Evolutionary conservation across 345 rosid species (phyloP).

Genomic region (Salix viminalis): DNA sequence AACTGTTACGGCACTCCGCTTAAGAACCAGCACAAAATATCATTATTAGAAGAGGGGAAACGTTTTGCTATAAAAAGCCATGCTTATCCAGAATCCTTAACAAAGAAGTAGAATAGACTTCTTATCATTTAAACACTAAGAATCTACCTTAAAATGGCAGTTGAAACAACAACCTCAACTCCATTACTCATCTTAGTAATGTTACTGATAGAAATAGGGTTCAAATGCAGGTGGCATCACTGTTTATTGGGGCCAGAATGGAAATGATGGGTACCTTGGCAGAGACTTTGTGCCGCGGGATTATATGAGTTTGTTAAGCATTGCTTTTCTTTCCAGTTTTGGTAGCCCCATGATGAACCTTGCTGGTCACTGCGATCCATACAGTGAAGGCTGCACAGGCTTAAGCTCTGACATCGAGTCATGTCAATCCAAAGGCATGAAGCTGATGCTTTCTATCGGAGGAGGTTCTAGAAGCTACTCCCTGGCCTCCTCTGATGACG

Average conservation of each 20-base stretch:
- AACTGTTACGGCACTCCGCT: no score
- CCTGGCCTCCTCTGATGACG: constrained; percentile 17
- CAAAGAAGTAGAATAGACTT: no score
- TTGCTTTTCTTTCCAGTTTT: constrained; percentile 14
- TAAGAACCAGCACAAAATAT: no score
- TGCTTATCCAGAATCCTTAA: no score
- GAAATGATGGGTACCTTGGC: constrained; percentile 14
- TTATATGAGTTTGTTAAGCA: constrained; percentile 4
- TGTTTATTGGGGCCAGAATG: constrained; percentile 16
- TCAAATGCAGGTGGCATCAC: constrained; percentile 7
- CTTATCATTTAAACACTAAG: neutral
- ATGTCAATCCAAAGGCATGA: constrained; percentile 13
- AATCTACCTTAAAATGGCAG: neutral
- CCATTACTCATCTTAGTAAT: neutral
- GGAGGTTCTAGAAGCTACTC: neutral
- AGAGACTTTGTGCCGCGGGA: constrained; percentile 8
- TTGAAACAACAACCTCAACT: neutral
- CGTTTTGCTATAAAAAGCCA: no score
- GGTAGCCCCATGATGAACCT: constrained; percentile 13
- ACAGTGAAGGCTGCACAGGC: constrained; percentile 1
- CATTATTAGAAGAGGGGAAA: no score
- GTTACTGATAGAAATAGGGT: neutral
- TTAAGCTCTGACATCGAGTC: constrained; percentile 12
- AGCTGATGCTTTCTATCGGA: constrained; percentile 10
- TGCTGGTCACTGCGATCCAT: constrained; percentile 12